A percentile compares a stretch with the other conserved stretches of the same genome.
phyloP scores from a whole-genome alignment of 2,329 filamentous ascomycete species.

The Cordyceps javanica region DNA sequence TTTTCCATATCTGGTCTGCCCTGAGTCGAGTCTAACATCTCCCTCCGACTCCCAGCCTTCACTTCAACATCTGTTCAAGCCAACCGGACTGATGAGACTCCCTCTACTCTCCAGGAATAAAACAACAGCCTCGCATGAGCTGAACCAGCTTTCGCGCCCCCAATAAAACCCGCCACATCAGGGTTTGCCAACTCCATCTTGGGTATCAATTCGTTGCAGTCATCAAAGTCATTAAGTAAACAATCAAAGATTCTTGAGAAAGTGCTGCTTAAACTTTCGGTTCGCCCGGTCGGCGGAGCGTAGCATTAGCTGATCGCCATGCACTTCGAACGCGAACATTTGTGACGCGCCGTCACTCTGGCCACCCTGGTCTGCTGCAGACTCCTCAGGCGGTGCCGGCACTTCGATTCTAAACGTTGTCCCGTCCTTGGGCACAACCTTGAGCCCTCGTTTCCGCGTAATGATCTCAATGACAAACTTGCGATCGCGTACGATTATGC shows the following conservation, averaged over 20 bases:
- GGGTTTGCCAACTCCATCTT: background rate
- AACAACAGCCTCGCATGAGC: too few species aligned
- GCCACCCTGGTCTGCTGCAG: constrained; percentile 17
- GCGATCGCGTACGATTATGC: constrained; percentile 84
- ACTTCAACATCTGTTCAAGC: too few species aligned
- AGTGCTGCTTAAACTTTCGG: constrained; percentile 86
- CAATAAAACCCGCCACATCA: background rate
- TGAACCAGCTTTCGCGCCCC: too few species aligned
- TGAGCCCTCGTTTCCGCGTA: constrained; percentile 63
- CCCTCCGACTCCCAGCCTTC: too few species aligned
- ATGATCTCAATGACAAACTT: constrained; percentile 83
- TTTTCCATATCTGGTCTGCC: too few species aligned
- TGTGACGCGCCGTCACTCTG: constrained; percentile 19
- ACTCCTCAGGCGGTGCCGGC: constrained; percentile 32
- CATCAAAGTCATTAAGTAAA: background rate
- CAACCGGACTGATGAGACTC: too few species aligned
- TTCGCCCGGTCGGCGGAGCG: constrained; percentile 79
- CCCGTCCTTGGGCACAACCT: constrained; percentile 82
- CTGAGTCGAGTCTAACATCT: too few species aligned
- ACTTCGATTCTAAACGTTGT: constrained; percentile 77
- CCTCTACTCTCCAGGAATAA: too few species aligned
- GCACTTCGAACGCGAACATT: constrained; percentile 69
- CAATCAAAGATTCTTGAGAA: constrained; percentile 64
- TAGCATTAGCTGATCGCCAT: constrained; percentile 81
- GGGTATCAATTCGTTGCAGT: background rate